A percentile compares a stretch with the other conserved stretches of the same genome.
Evolutionary conservation across 441 rosid species (phyloP).

Genomic region (Pelargonium citronellum): DNA sequence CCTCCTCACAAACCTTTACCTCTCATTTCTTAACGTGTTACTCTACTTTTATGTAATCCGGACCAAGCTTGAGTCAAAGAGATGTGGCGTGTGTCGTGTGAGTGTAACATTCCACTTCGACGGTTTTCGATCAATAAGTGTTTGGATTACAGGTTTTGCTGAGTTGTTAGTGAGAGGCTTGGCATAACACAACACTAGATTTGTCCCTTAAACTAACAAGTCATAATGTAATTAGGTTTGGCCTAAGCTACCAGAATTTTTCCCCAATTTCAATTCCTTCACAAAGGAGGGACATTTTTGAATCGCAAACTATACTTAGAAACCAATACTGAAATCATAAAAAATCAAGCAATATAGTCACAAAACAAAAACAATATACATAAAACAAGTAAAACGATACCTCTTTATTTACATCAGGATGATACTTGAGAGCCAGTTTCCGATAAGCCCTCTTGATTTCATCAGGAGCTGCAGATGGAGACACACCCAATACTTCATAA

Average conservation of each 20-base stretch:
- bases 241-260: background rate
- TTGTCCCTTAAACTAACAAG: background rate
- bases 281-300: no score
- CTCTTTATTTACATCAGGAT: slow-evolving; percentile 95
- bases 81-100: no score
- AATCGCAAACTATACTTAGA: background rate
- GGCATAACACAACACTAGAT: background rate
- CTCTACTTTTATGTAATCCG: background rate
- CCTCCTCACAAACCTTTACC: background rate
- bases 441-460: slow-evolving; percentile 94
- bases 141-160: background rate
- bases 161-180: background rate
- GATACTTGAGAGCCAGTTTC: slow-evolving; percentile 88
- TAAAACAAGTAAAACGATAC: slow-evolving; percentile 25
- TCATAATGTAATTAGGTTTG: background rate
- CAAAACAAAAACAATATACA: background rate
- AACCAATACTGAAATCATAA: background rate
- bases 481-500: slow-evolving; percentile 73
- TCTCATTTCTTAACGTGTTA: background rate
- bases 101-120: background rate
- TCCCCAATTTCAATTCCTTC: background rate
- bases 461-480: slow-evolving; percentile 64
- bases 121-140: no score
- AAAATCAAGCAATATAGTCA: background rate
- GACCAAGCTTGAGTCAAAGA: background rate